These are phyloP conservation scores for Aureobasidium sp. DNA, from an alignment of 2,329 filamentous ascomycete genomes.

Conservation along the genomic window DNA sequence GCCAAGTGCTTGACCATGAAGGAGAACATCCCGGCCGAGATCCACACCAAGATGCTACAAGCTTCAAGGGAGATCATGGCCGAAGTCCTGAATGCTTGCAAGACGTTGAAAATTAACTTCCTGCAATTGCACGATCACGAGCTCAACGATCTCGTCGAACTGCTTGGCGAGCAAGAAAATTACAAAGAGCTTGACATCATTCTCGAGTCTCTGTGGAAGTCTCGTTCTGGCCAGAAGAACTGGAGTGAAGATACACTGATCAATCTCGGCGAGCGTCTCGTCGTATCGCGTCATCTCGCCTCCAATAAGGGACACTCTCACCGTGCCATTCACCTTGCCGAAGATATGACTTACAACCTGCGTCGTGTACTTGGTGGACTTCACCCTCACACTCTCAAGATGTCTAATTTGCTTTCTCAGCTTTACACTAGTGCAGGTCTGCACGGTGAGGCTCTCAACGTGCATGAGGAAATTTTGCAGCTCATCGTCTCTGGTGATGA, in stretches of 20 bases:
- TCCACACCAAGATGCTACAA: conserved; percentile 31
- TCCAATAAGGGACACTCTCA: conserved; percentile 32
- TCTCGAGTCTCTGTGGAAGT: conserved; percentile 41
- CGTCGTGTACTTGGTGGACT: conserved; percentile 46
- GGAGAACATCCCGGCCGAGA: conserved; percentile 29
- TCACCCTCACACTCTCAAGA: conserved; percentile 42
- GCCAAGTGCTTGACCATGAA: conserved; percentile 40
- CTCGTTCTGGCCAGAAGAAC: conserved; percentile 38
- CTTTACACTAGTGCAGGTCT: conserved; percentile 36
- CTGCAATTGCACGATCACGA: conserved; percentile 39
- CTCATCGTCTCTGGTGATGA: conserved; percentile 23
- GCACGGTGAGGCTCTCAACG: conserved; percentile 27
- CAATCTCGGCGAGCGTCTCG: conserved; percentile 46
- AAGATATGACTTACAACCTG: conserved; percentile 51
- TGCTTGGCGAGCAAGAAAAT: conserved; percentile 44
- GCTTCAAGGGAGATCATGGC: conserved; percentile 35
- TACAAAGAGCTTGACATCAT: conserved; percentile 40
- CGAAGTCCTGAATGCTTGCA: conserved; percentile 38
- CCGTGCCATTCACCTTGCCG: conserved; percentile 41
- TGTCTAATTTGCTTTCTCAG: conserved; percentile 43
- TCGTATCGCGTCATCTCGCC: conserved; percentile 46
- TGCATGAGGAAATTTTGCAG: conserved; percentile 28
- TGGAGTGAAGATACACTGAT: conserved; percentile 43
- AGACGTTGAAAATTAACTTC: conserved; percentile 38
- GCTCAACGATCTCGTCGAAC: conserved; percentile 38